Evolutionary conservation across 306 rosid species (phyloP).

Genomic region (Rosa rugosa): DNA sequence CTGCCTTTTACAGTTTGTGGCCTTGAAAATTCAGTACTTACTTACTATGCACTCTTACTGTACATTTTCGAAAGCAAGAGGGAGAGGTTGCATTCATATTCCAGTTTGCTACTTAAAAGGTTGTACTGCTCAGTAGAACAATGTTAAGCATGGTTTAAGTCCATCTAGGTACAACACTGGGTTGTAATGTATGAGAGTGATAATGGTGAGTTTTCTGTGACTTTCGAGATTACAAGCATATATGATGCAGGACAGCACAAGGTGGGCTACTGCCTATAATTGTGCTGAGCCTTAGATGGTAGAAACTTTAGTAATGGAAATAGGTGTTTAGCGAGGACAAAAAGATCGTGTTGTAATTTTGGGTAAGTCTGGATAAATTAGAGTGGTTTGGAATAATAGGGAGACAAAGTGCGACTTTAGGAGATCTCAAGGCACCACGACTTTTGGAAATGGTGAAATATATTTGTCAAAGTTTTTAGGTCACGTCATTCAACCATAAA

Average conservation of each 20-base stretch:
- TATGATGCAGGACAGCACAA: background rate
- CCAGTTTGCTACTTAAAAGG: background rate
- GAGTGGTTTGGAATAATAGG: background rate
- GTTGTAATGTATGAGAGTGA: background rate
- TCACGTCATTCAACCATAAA: background rate
- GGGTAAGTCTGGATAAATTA: background rate
- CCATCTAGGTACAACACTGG: background rate
- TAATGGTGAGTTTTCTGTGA: background rate
- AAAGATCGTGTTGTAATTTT: background rate
- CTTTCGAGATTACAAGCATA: background rate
- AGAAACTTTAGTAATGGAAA: background rate
- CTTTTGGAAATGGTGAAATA: background rate
- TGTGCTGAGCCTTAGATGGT: background rate
- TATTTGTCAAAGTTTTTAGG: background rate
- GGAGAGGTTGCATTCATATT: constrained; percentile 3
- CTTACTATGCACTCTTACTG: too few relatives aligned
- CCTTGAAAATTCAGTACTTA: too few relatives aligned
- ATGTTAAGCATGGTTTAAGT: background rate
- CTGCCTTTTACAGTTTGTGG: too few relatives aligned
- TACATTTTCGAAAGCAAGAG: background rate
- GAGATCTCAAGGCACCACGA: background rate
- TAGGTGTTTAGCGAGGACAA: background rate
- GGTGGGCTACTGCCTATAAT: background rate
- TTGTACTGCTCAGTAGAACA: background rate
- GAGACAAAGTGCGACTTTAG: background rate